Percentiles rank a stretch among this genome's conserved stretches.
These are phyloP conservation scores for Fusarium denticulatum DNA, from an alignment of 2,329 filamentous ascomycete genomes.

Conservation along the genomic window DNA sequence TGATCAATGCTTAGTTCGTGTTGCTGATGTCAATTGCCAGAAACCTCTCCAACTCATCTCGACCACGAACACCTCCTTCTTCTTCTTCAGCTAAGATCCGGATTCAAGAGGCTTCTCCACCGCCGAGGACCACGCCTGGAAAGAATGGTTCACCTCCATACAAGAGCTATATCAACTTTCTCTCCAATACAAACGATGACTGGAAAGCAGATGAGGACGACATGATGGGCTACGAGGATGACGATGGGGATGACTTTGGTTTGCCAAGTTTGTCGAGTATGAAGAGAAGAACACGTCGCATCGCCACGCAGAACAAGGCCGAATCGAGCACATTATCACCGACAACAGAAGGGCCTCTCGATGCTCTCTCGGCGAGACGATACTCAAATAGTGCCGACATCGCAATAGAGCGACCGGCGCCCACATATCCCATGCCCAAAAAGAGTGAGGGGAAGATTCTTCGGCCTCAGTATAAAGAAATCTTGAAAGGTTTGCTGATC, in stretches of 20 bases:
- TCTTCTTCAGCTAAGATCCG: constrained; percentile 62
- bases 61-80: constrained; percentile 81
- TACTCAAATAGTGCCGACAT: constrained; percentile 93
- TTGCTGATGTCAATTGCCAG: constrained; percentile 50
- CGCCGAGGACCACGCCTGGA: constrained; percentile 62
- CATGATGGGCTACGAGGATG: constrained; percentile 82
- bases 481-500: constrained; percentile 70
- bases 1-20: neutral
- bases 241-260: constrained; percentile 94
- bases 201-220: constrained; percentile 83
- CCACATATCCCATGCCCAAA: constrained; percentile 87
- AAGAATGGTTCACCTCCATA: constrained; percentile 69
- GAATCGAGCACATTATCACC: constrained; percentile 49
- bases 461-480: constrained; percentile 97
- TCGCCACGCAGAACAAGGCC: constrained; percentile 55
- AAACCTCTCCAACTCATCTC: constrained; percentile 68
- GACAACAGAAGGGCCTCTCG: constrained; percentile 50
- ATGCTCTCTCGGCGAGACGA: constrained; percentile 59
- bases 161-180: constrained; percentile 81
- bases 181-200: constrained; percentile 83
- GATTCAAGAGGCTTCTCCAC: constrained; percentile 64
- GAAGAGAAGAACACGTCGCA: constrained; percentile 74
- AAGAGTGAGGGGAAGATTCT: constrained; percentile 95
- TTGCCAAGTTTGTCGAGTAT: constrained; percentile 92
- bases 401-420: constrained; percentile 84